phyloP scores from a whole-genome alignment of 2,329 filamentous ascomycete species.

The Leptographium lundbergii region DNA sequence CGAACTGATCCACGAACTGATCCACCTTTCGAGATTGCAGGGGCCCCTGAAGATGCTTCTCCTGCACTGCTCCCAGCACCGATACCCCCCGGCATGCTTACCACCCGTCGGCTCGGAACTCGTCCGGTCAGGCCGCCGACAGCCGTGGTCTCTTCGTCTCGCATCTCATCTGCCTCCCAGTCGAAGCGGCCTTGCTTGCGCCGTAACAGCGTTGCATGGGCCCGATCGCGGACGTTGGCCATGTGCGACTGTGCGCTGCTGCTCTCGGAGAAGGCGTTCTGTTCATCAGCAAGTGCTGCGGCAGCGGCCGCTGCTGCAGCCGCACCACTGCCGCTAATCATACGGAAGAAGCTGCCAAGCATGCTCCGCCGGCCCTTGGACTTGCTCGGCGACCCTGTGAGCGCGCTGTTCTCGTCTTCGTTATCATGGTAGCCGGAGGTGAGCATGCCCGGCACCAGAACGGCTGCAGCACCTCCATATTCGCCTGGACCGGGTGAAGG shows the following conservation, averaged over 20 bases:
- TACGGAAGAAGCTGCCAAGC: slow-evolving; percentile 55
- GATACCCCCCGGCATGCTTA: neutral
- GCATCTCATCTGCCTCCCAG: slow-evolving; percentile 45
- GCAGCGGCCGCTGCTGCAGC: neutral
- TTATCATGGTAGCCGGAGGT: neutral
- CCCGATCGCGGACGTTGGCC: slow-evolving; percentile 22
- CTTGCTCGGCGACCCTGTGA: slow-evolving; percentile 42
- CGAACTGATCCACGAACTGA: too few relatives aligned
- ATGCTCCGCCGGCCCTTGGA: slow-evolving; percentile 45
- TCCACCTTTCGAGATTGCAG: neutral
- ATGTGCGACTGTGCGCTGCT: slow-evolving; percentile 3
- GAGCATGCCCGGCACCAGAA: neutral
- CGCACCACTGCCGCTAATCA: slow-evolving; percentile 31
- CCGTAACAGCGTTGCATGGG: slow-evolving; percentile 30
- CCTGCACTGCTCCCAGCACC: neutral
- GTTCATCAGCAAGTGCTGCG: neutral
- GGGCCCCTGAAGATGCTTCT: neutral
- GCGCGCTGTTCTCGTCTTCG: slow-evolving; percentile 18
- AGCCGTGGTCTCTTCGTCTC: slow-evolving; percentile 23
- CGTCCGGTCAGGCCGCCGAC: slow-evolving; percentile 6
- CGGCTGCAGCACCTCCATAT: neutral
- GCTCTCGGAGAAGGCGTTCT: neutral
- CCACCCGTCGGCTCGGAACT: neutral
- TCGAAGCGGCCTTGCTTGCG: slow-evolving; percentile 42
- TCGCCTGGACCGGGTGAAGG: neutral